phyloP scores from a whole-genome alignment of 306 rosid species.

The Sesbania bispinosa region DNA sequence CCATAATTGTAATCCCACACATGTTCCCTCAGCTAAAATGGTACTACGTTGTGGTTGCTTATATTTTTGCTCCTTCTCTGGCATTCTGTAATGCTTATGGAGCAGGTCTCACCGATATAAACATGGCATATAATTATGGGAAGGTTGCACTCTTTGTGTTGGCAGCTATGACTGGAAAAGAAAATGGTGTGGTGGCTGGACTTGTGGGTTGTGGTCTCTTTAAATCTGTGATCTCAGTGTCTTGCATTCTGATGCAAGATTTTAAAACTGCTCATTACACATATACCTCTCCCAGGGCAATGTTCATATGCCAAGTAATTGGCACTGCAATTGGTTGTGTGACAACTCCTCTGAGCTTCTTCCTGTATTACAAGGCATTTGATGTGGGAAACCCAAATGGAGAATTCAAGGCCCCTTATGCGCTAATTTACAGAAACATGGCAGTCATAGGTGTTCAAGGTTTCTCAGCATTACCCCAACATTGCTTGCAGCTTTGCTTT shows the following conservation, averaged over 20 bases:
- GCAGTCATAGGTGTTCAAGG: conserved; percentile 41
- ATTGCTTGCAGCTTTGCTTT: conserved; percentile 67
- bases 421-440: conserved; percentile 49
- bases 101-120: conserved; percentile 87
- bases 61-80: conserved; percentile 71
- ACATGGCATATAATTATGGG: conserved; percentile 96
- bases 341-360: conserved; percentile 74
- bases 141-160: conserved; percentile 77
- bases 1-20: conserved; percentile 54
- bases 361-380: conserved; percentile 57
- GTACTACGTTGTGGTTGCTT: conserved; percentile 40
- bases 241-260: conserved; percentile 90
- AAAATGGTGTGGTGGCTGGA: conserved; percentile 41
- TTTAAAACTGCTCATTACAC: conserved; percentile 89
- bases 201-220: conserved; percentile 78
- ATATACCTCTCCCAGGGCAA: conserved; percentile 78
- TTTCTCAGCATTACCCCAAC: conserved; percentile 73
- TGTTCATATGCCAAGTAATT: conserved; percentile 74
- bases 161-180: conserved; percentile 55
- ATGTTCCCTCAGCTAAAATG: conserved; percentile 36
- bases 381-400: conserved; percentile 65
- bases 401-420: conserved; percentile 93
- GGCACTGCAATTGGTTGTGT: conserved; percentile 79
- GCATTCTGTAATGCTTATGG: conserved; percentile 97
- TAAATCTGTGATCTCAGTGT: conserved; percentile 68